Percentiles rank a stretch among this genome's conserved stretches.
Evolutionary conservation across 1,284 basidiomycete genomes (phyloP).

Genomic region (Rhodotorula sp.): DNA sequence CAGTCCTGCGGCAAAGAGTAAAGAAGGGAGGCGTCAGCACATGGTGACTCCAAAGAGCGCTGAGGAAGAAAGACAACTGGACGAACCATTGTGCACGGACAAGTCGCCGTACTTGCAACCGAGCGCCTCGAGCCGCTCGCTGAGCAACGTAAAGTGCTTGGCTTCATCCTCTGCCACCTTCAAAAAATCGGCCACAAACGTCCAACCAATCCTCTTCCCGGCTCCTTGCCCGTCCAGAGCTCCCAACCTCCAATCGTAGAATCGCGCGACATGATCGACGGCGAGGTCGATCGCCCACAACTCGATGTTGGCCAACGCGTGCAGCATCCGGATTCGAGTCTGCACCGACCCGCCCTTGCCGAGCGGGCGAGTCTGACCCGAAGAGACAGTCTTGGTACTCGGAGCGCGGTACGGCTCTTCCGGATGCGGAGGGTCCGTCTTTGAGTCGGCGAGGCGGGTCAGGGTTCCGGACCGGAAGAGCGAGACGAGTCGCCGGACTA

Average conservation of each 20-base stretch:
- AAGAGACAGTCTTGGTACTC: slow-evolving; percentile 60
- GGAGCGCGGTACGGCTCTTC: slow-evolving; percentile 65
- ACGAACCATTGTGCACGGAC: slow-evolving; percentile 45
- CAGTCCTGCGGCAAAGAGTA: too few species aligned
- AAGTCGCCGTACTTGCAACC: slow-evolving; percentile 68
- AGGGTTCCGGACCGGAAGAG: slow-evolving; percentile 69
- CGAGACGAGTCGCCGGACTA: slow-evolving; percentile 56
- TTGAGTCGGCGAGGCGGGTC: slow-evolving; percentile 62
- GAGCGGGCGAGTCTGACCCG: slow-evolving; percentile 61
- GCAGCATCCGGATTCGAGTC: slow-evolving; percentile 70
- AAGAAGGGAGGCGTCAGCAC: too few species aligned
- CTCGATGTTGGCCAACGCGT: slow-evolving; percentile 84
- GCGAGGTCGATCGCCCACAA: slow-evolving; percentile 69
- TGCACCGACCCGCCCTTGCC: slow-evolving; percentile 59
- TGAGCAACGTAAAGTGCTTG: slow-evolving; percentile 54
- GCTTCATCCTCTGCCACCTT: slow-evolving; percentile 75
- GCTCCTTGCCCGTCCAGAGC: slow-evolving; percentile 11
- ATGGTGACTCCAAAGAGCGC: too few species aligned
- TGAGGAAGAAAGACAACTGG: too few species aligned
- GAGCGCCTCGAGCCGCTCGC: slow-evolving; percentile 55
- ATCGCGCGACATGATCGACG: slow-evolving; percentile 43
- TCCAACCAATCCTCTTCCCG: slow-evolving; percentile 42
- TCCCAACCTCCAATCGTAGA: slow-evolving; percentile 23
- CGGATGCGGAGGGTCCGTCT: slow-evolving; percentile 60
- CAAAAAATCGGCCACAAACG: slow-evolving; percentile 49